Evolutionary conservation across 2,329 filamentous ascomycete genomes (phyloP), one percentile per base, ranked within the genome.

Genomic region (Diaporthe citri): DNA sequence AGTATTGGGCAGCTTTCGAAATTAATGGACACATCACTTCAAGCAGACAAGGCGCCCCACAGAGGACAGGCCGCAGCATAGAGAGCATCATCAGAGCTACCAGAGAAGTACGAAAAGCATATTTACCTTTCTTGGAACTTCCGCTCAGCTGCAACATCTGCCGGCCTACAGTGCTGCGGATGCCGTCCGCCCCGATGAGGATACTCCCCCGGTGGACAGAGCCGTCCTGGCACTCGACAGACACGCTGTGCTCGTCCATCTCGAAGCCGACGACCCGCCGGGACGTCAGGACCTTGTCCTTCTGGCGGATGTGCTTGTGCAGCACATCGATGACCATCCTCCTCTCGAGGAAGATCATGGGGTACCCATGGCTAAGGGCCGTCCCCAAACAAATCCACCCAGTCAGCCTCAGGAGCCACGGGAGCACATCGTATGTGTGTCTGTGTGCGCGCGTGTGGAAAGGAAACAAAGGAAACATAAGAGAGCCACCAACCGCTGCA

Each of bases 321-420:
- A 87, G 73, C 0, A 80, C 74, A 56, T 82, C 76, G 0, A 87
- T 71, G 0, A 86, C 71, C 70, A 77, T 75, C 36, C 84, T 81
- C 0, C 85, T 79, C 72, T 86, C 83, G 5, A 86, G 77, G 55
- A 86, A 85, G 0, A 80, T 74, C 1, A 80, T 73, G 0, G 79
- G 78, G 74, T 84, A 86, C n/a, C 81, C 81, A 43, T 82, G 79
- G 15, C 82, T 74, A 34, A 15, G 13, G 20, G 10, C 8, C 39
- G 36, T 43, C 9, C 59, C 59, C 59, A 28, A 62, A 20, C 7
- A 17, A 17, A 7, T 34, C 17, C 22, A 25, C 28, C 1, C 6
- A 67, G 62, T 67, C 62, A 67, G 62, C n/a, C 28, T 25, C 22
- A 25, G 20, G 28, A 17, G 8, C 7, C 41, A 66, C 17, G 10